Percentiles rank a stretch among this genome's conserved stretches.
Evolutionary conservation across 164 flowering plant genomes (phyloP).

Genomic region (Nymphaea thermarum): DNA sequence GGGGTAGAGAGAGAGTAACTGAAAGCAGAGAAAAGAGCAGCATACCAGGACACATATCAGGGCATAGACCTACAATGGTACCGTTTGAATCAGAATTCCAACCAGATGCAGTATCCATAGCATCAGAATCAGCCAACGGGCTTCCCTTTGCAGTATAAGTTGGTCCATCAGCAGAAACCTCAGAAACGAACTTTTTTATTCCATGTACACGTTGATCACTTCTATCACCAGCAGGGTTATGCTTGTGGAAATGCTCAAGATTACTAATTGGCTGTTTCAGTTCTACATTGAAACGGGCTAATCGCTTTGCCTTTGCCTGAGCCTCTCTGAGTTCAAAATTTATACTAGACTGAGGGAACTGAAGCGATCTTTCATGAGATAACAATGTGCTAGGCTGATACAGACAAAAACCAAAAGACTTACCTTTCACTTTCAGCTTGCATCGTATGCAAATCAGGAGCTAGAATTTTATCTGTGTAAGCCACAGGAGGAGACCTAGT

Average conservation of each 20-base stretch:
- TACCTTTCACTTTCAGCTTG: conserved; percentile 19
- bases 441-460: neutral
- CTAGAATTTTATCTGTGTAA: conserved; percentile 10
- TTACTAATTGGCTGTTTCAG: conserved; percentile 20
- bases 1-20: neutral
- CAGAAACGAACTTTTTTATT: conserved; percentile 17
- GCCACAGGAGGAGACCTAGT: conserved; percentile 50
- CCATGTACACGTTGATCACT: conserved; percentile 17
- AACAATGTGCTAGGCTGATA: neutral
- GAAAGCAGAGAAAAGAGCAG: conserved; percentile 1
- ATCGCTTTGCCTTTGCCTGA: conserved; percentile 78
- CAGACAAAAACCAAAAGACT: neutral
- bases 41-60: conserved; percentile 97
- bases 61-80: conserved; percentile 66
- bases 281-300: conserved; percentile 76
- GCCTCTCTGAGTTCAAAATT: conserved; percentile 38
- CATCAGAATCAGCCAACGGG: conserved; percentile 36
- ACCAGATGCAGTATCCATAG: conserved; percentile 9
- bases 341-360: neutral
- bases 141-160: conserved; percentile 20
- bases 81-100: conserved; percentile 15
- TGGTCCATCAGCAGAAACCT: conserved; percentile 16
- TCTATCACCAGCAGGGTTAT: neutral
- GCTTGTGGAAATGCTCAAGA: neutral
- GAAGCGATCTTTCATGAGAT: neutral